Base-by-base conservation (phyloP, 2,329 filamentous ascomycete genomes). In the Teratosphaeriaceae sp. region DNA sequence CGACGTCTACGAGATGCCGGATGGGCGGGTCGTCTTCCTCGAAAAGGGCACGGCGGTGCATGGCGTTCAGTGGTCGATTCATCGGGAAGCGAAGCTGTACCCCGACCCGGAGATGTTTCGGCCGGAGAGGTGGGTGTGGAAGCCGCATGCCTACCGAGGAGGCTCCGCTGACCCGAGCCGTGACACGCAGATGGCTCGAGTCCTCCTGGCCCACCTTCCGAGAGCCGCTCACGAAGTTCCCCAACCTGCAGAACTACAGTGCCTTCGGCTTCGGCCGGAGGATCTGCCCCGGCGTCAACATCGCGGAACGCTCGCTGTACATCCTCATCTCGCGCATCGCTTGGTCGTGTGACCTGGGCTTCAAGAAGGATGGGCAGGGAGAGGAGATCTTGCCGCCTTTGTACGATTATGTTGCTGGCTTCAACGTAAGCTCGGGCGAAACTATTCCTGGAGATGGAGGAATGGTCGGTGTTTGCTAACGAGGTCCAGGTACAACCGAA, bases 261-360 rank as follows among this genome's bases (percentile, higher is more conserved):
- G 70, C 72, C 22, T 78, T 78, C 44, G 75, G 75, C n/a, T 76
- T 74, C 59, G 75, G 75, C 2, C 66, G 74, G 35, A 65, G 76
- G 23, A 58, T 63, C 5, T 70, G 68, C 52, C 66, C 67, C 38
- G 68, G 68, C 4, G 60, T 65, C 38, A 55, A 59, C 7, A 65
- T 71, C 18, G 58, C 66, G 1, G 67, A 70, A 44, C 62, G 66
- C 16, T 44, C 34, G 16, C 33, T 57, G 34, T 64, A 68, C 44
- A 47, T 70, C 9, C 48, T 67, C 5, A 65, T 66, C 4, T 12
- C 37, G 3, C 6, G 24, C 9, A 18, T 40, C 20, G 37, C 22
- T 5, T 40, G 37, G 37, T 12, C 23, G 19, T 40, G 37, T 20
- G 18, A 15, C 11, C 3, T 4, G 6, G 12, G 48, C 26, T n/a